Evolutionary conservation across 331 rosid species (phyloP).

Genomic region (Ulmus americana): DNA sequence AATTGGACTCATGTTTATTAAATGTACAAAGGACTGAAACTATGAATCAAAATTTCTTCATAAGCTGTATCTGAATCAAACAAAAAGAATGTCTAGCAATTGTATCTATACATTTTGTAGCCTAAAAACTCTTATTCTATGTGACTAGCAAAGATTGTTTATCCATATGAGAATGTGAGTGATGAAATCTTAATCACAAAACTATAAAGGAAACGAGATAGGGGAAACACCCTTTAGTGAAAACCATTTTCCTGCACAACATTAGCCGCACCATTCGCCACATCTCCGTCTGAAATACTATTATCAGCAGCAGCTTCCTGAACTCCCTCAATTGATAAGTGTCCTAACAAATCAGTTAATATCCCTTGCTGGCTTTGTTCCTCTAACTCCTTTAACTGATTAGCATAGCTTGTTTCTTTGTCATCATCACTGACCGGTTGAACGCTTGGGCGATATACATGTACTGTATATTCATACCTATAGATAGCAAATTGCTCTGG

Average conservation of each 20-base stretch:
- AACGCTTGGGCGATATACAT: too few relatives aligned
- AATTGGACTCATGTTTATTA: too few relatives aligned
- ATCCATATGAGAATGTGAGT: background rate
- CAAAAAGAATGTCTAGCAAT: too few relatives aligned
- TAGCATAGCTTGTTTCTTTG: too few relatives aligned
- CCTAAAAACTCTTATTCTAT: too few relatives aligned
- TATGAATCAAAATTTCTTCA: too few relatives aligned
- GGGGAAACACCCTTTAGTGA: background rate
- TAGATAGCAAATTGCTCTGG: too few relatives aligned
- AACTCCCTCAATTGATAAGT: slow-evolving; percentile 16
- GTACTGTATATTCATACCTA: too few relatives aligned
- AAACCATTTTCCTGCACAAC: slow-evolving; percentile 15
- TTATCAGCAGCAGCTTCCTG: slow-evolving; percentile 7
- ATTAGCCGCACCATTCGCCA: slow-evolving; percentile 17
- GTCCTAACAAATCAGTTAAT: slow-evolving; percentile 18
- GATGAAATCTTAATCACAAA: slow-evolving; percentile 5
- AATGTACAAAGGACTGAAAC: too few relatives aligned
- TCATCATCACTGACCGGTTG: too few relatives aligned
- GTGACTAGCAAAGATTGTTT: background rate
- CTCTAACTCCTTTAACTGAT: background rate
- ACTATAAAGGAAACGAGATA: background rate
- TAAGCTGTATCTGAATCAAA: too few relatives aligned
- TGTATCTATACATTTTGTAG: too few relatives aligned
- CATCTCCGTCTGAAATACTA: slow-evolving; percentile 16
- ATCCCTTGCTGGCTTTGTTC: slow-evolving; percentile 20